Conservation (phyloP, 306 rosid genomes). For the Pterocarpus macrocarpus region DNA sequence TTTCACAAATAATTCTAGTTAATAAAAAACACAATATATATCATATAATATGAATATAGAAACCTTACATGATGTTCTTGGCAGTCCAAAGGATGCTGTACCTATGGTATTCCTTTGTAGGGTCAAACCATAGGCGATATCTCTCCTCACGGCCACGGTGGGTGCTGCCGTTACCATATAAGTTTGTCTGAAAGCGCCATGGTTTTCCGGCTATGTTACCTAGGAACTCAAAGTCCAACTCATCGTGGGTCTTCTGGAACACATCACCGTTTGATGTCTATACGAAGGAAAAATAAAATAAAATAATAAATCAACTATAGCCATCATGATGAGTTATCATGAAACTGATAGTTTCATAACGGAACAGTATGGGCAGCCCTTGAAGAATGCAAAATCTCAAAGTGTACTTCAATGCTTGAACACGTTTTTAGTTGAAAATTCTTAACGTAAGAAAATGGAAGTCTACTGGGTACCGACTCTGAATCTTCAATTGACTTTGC, state of each 20-base stretch:
- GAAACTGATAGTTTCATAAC: neutral
- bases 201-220: slow-evolving; percentile 88
- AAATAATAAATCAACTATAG: slow-evolving; percentile 22
- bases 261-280: slow-evolving; percentile 95
- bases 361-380: slow-evolving; percentile 3
- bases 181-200: slow-evolving; percentile 94
- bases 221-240: slow-evolving; percentile 90
- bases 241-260: slow-evolving; percentile 88
- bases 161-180: slow-evolving; percentile 95
- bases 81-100: slow-evolving; percentile 97
- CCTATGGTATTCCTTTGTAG: slow-evolving; percentile 72
- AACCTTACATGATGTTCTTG: slow-evolving; percentile 67
- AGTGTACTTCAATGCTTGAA: neutral
- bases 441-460: neutral
- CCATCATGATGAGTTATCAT: neutral
- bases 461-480: neutral
- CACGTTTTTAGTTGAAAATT: neutral
- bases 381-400: neutral
- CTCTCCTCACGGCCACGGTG: slow-evolving; percentile 93
- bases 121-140: slow-evolving; percentile 95
- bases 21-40: too few relatives aligned
- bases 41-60: neutral
- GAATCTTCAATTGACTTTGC: slow-evolving; percentile 42
- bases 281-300: neutral
- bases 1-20: too few relatives aligned